Base-by-base conservation (phyloP, 768 basidiomycete species). In the Butyriboletus loyo region DNA sequence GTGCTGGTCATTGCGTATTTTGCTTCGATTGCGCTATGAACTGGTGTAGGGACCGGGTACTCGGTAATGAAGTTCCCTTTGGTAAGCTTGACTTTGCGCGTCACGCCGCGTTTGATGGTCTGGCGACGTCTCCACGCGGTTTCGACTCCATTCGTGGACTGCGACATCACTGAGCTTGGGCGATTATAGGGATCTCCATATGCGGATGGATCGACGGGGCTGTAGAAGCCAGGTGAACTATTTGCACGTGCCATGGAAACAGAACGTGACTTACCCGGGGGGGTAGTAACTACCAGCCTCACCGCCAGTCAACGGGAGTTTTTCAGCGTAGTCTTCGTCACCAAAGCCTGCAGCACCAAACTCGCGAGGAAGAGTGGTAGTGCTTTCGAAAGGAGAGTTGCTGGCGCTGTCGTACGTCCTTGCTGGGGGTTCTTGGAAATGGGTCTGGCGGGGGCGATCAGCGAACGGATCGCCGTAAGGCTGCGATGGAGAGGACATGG, bases 71-170 rank as follows among this genome's bases (percentile, higher is more conserved):
- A 96, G 64, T 95, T 89, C 53, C 95, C 95, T 44, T 92, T 80
- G 9, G 92, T 96, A 58, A 98, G 85, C 68, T 91, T 89, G 75
- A 98, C 89, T 66, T 88, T 91, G 63, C 91, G 87, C n/a, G 92
- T 95, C 22, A 93, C 91, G 53, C 92, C 87, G 48, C 93, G 89
- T 66, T 91, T 91, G 72, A 94, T 89, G 30, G 89, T 92, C 71
- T 96, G 92, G 50, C 92, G 86, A 53, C 89, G 84, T 57, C 79
- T 72, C 81, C 81, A 83, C 3, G 82, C 84, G 45, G 73, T 81
- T 53, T 86, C 84, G 45, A 73, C 73, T 30, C 82, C 83, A 55
- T 74, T 80, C 19, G 78, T 80, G 36, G 81, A 78, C 19, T 76
- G 73, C 0, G 83, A 84, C 40, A 78, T 71, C 15, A 75, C 69